Evolutionary conservation across 2,329 filamentous ascomycete genomes (phyloP), one percentile per base, ranked within the genome.

Genomic region (Trichocomaceae sp.): DNA sequence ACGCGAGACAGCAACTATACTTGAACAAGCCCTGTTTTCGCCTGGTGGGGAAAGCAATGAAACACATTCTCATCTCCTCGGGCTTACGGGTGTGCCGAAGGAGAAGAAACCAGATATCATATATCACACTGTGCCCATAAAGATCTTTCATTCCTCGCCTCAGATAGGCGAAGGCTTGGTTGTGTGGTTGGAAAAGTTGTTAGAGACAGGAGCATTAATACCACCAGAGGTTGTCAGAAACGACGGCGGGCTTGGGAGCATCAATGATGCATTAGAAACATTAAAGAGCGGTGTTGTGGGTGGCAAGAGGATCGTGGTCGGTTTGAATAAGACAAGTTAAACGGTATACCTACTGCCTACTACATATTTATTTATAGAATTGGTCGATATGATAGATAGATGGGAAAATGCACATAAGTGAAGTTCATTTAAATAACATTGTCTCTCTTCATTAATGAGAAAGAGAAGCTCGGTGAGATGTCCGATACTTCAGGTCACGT

Each of bases 81-180:
- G 86, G 0, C 62, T 90, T 45, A 83, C 82, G 0, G 86, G 86
- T 0, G 60, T 88, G 2, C 87, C 87, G 0, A 88, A 87, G 63
- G 72, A 71, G 3, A 68, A 70, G 1, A 67, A 69, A 0, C 52
- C 69, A 0, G 76, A 76, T 0, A 73, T 83, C 0, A 66, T 74
- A 5, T 78, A 83, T 55, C 86, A 89, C 63, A 81, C 77, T 0
- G 83, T 90, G 0, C 87, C 87, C 0, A 87, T 91, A 58, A 90
- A 90, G 68, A 63, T 88, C 3, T 90, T 88, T 63, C 87, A 91
- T 63, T 83, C 86, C 56, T 77, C 84, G 0, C 79, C 82, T 0
- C 75, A 75, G 1, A 74, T 90, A 0, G 87, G 87, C 0, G 79
- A 83, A 58, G 76, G 75, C 0, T 65, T 89, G 52, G 82, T 83